These are phyloP conservation scores for Ceratocystis harringtonii DNA, from an alignment of 2,329 filamentous ascomycete species.

Conservation along the genomic window DNA sequence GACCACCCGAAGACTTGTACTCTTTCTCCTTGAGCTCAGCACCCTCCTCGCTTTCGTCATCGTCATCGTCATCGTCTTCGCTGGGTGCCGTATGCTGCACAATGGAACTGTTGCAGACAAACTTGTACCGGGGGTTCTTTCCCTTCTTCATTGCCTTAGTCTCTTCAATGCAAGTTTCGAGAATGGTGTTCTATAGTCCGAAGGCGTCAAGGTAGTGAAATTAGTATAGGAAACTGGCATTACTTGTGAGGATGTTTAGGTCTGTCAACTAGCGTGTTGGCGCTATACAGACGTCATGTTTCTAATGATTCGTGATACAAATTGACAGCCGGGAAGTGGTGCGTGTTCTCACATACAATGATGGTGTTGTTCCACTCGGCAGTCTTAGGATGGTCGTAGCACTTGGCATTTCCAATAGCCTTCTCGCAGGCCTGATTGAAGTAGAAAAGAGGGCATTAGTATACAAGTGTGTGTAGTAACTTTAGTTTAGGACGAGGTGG, in stretches of 20 bases:
- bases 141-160: slow-evolving; percentile 31
- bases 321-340: not conserved
- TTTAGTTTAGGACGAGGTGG: not conserved
- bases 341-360: slow-evolving; percentile 49
- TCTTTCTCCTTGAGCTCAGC: slow-evolving; percentile 40
- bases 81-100: slow-evolving; percentile 78
- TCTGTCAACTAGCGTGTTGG: not conserved
- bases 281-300: not conserved
- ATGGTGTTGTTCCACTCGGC: slow-evolving; percentile 82
- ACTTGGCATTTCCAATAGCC: slow-evolving; percentile 56
- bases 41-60: slow-evolving; percentile 38
- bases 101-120: slow-evolving; percentile 94
- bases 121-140: slow-evolving; percentile 60
- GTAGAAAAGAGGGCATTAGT: not conserved
- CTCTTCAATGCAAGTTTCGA: slow-evolving; percentile 63
- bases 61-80: slow-evolving; percentile 35
- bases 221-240: not conserved
- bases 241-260: not conserved
- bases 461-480: not conserved
- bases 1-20: slow-evolving; percentile 58
- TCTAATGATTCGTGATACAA: not conserved
- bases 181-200: slow-evolving; percentile 50
- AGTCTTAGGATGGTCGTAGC: slow-evolving; percentile 78
- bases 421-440: slow-evolving; percentile 58
- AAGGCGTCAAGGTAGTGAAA: not conserved